Percentiles rank a stretch among this genome's conserved stretches.
Conservation (phyloP, 148 eudicot genomes). For the Nyssa sinensis region DNA sequence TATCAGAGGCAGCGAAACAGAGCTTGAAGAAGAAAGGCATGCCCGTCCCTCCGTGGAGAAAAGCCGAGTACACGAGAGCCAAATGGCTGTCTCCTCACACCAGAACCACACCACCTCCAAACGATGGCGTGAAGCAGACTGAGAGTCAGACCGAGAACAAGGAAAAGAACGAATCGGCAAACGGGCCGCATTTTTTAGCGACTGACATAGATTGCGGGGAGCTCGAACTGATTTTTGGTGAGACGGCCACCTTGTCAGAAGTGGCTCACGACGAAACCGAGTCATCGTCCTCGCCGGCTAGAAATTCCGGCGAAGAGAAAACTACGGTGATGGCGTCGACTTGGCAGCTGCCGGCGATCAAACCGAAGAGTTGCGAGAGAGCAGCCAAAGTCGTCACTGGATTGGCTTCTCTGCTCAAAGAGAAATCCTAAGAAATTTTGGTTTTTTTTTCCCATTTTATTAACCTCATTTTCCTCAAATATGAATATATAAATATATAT, state of each 20-base stretch:
- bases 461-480: background rate
- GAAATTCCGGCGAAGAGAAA: conserved; percentile 14
- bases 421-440: conserved; percentile 48
- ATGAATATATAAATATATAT: background rate
- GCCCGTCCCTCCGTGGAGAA: conserved; percentile 68
- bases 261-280: conserved; percentile 8
- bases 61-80: conserved; percentile 51
- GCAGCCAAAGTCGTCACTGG: conserved; percentile 56
- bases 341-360: conserved; percentile 59
- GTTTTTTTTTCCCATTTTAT: conserved; percentile 9
- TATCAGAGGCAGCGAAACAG: conserved; percentile 46
- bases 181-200: background rate
- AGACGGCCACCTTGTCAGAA: conserved; percentile 13
- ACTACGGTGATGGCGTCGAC: conserved; percentile 5
- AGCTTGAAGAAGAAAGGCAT: conserved; percentile 62
- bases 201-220: conserved; percentile 24
- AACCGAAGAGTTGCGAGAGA: conserved; percentile 45
- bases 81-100: conserved; percentile 57
- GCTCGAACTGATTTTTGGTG: conserved; percentile 44
- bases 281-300: conserved; percentile 8
- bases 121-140: conserved; percentile 4
- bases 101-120: conserved; percentile 21
- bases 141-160: background rate
- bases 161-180: background rate
- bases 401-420: conserved; percentile 53